Evolutionary conservation across 495 filamentous ascomycete genomes (phyloP).

Genomic region (Hypoxylon lienhwacheense): DNA sequence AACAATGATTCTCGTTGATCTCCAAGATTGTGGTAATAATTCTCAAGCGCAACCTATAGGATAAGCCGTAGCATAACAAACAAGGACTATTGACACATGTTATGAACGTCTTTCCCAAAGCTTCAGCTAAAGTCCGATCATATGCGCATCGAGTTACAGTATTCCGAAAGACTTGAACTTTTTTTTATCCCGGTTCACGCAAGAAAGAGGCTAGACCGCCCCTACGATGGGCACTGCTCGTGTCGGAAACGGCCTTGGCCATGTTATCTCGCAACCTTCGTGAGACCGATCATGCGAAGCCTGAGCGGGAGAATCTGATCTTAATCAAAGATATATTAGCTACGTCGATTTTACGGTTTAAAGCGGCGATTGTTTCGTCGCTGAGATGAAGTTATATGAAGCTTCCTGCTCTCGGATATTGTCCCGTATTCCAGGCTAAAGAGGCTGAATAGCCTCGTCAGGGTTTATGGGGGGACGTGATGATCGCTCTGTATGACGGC

Average conservation of each 20-base stretch:
- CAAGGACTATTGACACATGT: no score
- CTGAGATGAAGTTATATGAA: slow-evolving; percentile 41
- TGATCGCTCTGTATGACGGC: slow-evolving; percentile 7
- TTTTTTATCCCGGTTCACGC: background rate
- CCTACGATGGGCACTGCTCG: background rate
- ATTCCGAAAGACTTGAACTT: no score
- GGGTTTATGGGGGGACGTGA: slow-evolving; percentile 22
- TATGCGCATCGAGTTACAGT: no score
- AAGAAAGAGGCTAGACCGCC: background rate
- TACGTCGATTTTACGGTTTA: slow-evolving; percentile 5
- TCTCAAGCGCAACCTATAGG: no score
- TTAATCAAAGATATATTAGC: slow-evolving; percentile 32
- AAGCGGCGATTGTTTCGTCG: slow-evolving; percentile 20
- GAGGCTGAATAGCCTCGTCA: slow-evolving; percentile 37
- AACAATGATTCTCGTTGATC: no score
- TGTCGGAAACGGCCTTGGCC: slow-evolving; percentile 14
- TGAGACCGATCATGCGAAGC: slow-evolving; percentile 18
- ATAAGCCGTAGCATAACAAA: no score
- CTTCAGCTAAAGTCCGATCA: no score
- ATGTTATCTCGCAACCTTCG: slow-evolving; percentile 23
- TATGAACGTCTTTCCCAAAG: no score
- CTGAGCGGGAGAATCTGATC: slow-evolving; percentile 17
- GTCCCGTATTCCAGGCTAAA: slow-evolving; percentile 36
- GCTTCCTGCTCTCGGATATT: slow-evolving; percentile 33
- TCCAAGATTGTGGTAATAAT: no score